phyloP scores from a whole-genome alignment of 1,284 basidiomycete species.

The Ganoderma meredithae region DNA sequence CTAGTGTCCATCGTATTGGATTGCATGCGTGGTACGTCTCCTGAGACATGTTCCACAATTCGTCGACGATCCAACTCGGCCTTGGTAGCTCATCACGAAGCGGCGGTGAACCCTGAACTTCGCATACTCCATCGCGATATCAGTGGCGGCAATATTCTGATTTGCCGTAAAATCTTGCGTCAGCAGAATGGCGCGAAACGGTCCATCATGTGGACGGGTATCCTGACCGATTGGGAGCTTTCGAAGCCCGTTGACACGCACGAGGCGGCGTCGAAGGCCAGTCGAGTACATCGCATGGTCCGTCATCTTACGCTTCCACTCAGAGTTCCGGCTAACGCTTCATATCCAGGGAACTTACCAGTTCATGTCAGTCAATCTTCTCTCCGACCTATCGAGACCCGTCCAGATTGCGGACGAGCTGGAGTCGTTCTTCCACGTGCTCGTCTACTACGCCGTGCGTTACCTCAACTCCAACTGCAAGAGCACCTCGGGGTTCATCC shows the following conservation, averaged over 20 bases:
- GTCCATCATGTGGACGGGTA: constrained; percentile 8
- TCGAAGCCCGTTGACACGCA: constrained; percentile 6
- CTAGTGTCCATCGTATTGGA: constrained; percentile 17
- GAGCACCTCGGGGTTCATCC: background rate
- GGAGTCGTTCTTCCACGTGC: constrained; percentile 22
- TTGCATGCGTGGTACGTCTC: constrained; percentile 16
- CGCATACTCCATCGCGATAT: constrained; percentile 15
- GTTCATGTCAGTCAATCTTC: constrained; percentile 14
- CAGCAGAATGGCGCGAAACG: background rate
- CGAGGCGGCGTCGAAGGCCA: background rate
- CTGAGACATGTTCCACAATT: too few relatives aligned
- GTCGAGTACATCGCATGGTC: constrained; percentile 3
- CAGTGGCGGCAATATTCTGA: constrained; percentile 18
- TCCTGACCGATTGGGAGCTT: constrained; percentile 17
- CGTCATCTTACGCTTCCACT: background rate
- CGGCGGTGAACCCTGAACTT: background rate
- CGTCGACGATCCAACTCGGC: background rate
- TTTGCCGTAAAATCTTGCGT: background rate
- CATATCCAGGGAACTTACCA: constrained; percentile 18
- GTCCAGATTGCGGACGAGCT: constrained; percentile 11
- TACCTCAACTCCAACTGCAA: background rate
- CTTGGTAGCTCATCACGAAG: constrained; percentile 4
- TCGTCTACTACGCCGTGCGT: constrained; percentile 12
- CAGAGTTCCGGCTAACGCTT: background rate
- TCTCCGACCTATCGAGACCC: background rate